Evolutionary conservation across 176 grass and related monocot genomes (phyloP).

Genomic region (bread wheat (Triticum aestivum)): DNA sequence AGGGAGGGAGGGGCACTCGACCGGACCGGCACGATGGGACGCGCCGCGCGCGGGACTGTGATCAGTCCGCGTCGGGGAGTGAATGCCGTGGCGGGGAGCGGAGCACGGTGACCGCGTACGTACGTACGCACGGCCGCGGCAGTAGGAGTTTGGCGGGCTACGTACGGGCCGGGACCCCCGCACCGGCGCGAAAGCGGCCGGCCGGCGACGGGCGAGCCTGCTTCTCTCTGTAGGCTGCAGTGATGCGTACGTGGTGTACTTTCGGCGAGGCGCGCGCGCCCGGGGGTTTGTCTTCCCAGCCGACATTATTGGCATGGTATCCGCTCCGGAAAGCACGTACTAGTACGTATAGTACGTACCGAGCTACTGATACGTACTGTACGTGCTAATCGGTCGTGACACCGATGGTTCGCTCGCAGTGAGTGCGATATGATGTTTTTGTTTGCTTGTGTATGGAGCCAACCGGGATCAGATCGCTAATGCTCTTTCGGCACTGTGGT

Average conservation of each 20-base stretch:
- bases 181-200: conserved; percentile 15
- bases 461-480: not conserved
- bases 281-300: not conserved
- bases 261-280: not conserved
- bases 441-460: not conserved
- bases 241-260: not conserved
- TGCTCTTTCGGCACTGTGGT: not conserved
- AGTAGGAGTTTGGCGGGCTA: not conserved
- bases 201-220: conserved; percentile 4
- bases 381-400: not conserved
- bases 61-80: not conserved
- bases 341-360: not conserved
- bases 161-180: not conserved
- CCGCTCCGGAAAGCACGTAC: not conserved
- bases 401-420: not conserved
- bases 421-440: not conserved
- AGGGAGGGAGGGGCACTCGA: not conserved
- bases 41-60: not conserved
- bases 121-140: not conserved
- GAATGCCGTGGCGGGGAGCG: conserved; percentile 5
- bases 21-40: not conserved
- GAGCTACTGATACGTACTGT: not conserved
- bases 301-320: not conserved
- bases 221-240: not conserved
- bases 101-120: not conserved